A percentile compares a stretch with the other conserved stretches of the same genome.
phyloP scores from a whole-genome alignment of 2,329 filamentous ascomycete genomes.

The Apiospora hydei region DNA sequence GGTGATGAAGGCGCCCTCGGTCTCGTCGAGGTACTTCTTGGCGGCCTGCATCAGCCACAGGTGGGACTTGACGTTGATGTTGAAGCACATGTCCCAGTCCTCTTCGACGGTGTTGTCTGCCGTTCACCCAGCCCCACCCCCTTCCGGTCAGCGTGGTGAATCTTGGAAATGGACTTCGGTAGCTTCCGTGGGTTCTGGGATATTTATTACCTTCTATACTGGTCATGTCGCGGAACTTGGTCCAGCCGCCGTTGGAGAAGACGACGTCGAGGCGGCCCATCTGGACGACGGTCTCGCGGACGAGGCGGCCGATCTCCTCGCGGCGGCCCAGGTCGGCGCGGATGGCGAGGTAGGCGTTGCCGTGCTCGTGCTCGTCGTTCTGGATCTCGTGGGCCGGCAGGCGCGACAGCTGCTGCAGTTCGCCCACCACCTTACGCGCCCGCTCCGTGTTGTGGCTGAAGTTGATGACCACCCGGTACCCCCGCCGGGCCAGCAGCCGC shows the following conservation, averaged over 20 bases:
- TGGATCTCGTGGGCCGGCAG: slow-evolving; percentile 34
- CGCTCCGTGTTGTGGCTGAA: slow-evolving; percentile 69
- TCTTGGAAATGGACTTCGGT: neutral
- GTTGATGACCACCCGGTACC: slow-evolving; percentile 76
- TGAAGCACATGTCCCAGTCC: slow-evolving; percentile 66
- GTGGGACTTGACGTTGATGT: slow-evolving; percentile 69
- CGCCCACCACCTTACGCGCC: slow-evolving; percentile 64
- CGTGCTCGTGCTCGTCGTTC: slow-evolving; percentile 50
- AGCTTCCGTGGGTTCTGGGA: neutral
- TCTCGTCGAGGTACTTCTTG: slow-evolving; percentile 59
- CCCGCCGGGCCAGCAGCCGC: slow-evolving; percentile 71
- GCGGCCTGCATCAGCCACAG: slow-evolving; percentile 66
- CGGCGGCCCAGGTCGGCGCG: slow-evolving; percentile 71
- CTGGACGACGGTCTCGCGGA: slow-evolving; percentile 64
- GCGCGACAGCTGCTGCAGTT: slow-evolving; percentile 58
- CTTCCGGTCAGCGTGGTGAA: neutral
- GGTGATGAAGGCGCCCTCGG: slow-evolving; percentile 67
- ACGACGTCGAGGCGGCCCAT: slow-evolving; percentile 79
- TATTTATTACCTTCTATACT: slow-evolving; percentile 23
- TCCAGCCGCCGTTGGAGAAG: slow-evolving; percentile 76
- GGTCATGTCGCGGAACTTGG: slow-evolving; percentile 42
- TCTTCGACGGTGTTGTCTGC: slow-evolving; percentile 60
- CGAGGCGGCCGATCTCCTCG: slow-evolving; percentile 64
- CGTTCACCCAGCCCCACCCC: neutral
- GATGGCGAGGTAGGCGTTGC: slow-evolving; percentile 55